Percentiles rank a stretch among this genome's conserved stretches.
Conservation (phyloP, 129 eudicot species). For the Arctium minus region DNA sequence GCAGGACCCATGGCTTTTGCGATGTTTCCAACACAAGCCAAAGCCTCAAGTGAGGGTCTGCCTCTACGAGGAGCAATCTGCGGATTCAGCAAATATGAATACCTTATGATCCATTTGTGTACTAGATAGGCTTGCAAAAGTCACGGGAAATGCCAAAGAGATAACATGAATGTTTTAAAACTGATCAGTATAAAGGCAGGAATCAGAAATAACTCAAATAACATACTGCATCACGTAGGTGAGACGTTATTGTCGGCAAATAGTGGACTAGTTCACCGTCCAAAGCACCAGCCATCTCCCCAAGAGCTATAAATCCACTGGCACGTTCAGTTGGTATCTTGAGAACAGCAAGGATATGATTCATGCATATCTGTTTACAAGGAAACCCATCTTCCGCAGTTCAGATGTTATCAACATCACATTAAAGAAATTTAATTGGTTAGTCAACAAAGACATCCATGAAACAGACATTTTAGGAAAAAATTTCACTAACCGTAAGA, state of each 20-base stretch:
- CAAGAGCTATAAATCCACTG: conserved; percentile 97
- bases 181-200: not conserved
- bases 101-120: not conserved
- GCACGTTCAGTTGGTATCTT: conserved; percentile 95
- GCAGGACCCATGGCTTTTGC: conserved; percentile 93
- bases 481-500: conserved; percentile 53
- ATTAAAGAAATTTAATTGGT: not conserved
- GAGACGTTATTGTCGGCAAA: conserved; percentile 99
- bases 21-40: conserved; percentile 93
- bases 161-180: not conserved
- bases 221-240: conserved; percentile 95
- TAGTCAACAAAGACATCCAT: not conserved
- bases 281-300: conserved; percentile 99
- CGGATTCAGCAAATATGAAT: conserved; percentile 8
- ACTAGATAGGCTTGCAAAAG: not conserved
- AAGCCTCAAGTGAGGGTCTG: conserved; percentile 88
- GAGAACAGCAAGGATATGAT: conserved; percentile 95
- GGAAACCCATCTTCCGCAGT: conserved; percentile 13
- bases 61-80: conserved; percentile 99
- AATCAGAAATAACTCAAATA: not conserved
- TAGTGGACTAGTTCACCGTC: conserved; percentile 90
- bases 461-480: not conserved
- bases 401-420: conserved; percentile 14
- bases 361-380: conserved; percentile 84
- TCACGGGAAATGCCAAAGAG: not conserved